These are phyloP conservation scores for Pseudocohnilembus persalinus DNA, from an alignment of 169 alveolate genomes.

Conservation along the genomic window DNA sequence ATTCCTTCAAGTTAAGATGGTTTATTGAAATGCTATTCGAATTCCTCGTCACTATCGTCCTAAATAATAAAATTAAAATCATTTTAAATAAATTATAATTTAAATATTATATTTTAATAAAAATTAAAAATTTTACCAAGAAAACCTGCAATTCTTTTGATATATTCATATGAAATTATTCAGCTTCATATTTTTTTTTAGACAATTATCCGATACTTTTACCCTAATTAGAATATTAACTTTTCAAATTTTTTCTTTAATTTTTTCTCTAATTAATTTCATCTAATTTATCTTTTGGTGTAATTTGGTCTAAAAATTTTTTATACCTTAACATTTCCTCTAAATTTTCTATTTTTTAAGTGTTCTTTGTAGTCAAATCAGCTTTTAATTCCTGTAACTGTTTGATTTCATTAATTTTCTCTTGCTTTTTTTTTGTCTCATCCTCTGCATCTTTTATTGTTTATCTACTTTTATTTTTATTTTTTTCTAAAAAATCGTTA, in stretches of 20 bases:
- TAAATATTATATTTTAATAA: too few species aligned
- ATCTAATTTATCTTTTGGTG: conserved; percentile 44
- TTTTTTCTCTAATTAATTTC: conserved; percentile 24
- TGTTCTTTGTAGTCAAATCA: conserved; percentile 49
- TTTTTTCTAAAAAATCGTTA: conserved; percentile 67
- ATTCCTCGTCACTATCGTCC: conserved; percentile 65
- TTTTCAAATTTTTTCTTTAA: conserved; percentile 20
- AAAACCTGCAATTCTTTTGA: neutral
- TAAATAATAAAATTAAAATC: conserved; percentile 20
- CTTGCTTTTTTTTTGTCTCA: conserved; percentile 52
- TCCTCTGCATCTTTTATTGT: conserved; percentile 68
- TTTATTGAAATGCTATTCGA: conserved; percentile 46
- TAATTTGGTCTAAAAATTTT: conserved; percentile 60
- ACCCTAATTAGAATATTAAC: too few species aligned
- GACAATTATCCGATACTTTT: conserved; percentile 7
- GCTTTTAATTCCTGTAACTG: conserved; percentile 46
- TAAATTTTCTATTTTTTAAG: conserved; percentile 60
- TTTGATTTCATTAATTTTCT: conserved; percentile 52
- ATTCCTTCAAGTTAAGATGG: conserved; percentile 59
- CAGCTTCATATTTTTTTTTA: conserved; percentile 18
- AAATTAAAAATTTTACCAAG: too few species aligned
- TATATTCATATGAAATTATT: neutral
- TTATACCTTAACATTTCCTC: conserved; percentile 63
- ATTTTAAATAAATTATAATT: conserved; percentile 24
- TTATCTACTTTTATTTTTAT: conserved; percentile 57